Base-by-base conservation (phyloP, 2,329 filamentous ascomycete genomes). In the Grosmannia huntii region DNA sequence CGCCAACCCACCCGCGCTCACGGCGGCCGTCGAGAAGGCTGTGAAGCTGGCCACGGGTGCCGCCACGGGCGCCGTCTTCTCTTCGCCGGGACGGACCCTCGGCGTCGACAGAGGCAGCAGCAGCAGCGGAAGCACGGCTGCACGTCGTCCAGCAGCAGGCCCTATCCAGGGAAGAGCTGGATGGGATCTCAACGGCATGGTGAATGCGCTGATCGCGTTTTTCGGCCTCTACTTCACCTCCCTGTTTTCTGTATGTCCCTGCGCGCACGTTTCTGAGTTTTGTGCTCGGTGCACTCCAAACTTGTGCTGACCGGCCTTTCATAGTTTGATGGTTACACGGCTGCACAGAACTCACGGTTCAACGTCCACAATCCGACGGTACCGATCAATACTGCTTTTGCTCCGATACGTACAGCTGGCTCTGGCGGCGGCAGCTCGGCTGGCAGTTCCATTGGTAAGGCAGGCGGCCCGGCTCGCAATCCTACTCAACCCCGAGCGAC, bases 1-100 rank as follows among this genome's bases (percentile, higher is more conserved):
- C 65, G 90, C 91, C 38, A 88, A 96, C 73, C 81, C 85, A 1
- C 78, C 84, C 12, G 85, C 83, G 56, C 82, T 99, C 50, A 86
- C 84, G 41, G 79, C 83, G 58, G 89, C 88, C 27, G 85, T 96
- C 63, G 84, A 86, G 66, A 87, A 87, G 68, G 82, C 81, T 4
- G 74, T 83, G 56, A 81, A 81, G 68, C 73, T 85, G 21, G 73
- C 72, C 4, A 72, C 72, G 9, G 68, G 68, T 1, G 67, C 68
- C n/a, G 71, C 69, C 1, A 68, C 74, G 6, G 76, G 74, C 54
- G 73, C 76, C 2, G 70, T 71, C 0, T 85, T 85, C 66, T 73
- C 73, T 56, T 77, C 76, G 0, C 75, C 75, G 0, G 83, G 83
- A 1, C 76, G 81, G 51, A 83, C 79, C 27, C 74, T 86, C 0